Percentiles rank a stretch among this genome's conserved stretches.
Evolutionary conservation across 352 stramenopile genomes (phyloP).

Genomic region (Phytophthora pluvialis): DNA sequence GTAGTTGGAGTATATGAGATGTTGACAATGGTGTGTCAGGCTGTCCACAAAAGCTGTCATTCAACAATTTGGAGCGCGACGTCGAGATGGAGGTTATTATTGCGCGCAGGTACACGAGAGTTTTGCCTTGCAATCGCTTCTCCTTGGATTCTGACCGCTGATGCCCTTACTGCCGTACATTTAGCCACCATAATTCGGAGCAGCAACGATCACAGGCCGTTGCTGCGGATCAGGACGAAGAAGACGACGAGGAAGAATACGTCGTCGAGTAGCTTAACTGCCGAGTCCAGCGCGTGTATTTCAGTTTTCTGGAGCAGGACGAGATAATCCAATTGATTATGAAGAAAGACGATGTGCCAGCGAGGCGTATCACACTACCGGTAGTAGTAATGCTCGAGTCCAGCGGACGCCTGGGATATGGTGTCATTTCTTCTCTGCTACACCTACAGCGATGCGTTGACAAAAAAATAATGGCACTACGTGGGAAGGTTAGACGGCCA

Average conservation of each 20-base stretch:
- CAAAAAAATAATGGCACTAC: too few relatives aligned
- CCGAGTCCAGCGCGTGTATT: neutral
- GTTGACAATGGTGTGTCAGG: conserved; percentile 39
- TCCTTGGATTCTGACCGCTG: neutral
- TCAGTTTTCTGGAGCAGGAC: neutral
- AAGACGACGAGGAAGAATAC: conserved; percentile 77
- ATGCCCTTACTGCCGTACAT: neutral
- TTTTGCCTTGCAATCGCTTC: neutral
- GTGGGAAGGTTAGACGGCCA: too few relatives aligned
- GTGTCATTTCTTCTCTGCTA: too few relatives aligned
- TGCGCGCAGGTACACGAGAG: conserved; percentile 47
- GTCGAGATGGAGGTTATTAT: conserved; percentile 90
- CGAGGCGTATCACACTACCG: too few relatives aligned
- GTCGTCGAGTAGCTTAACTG: conserved; percentile 59
- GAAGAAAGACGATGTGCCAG: too few relatives aligned
- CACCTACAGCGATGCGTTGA: too few relatives aligned
- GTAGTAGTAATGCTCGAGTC: too few relatives aligned
- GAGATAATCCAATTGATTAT: too few relatives aligned
- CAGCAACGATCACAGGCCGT: conserved; percentile 45
- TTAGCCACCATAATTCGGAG: conserved; percentile 46
- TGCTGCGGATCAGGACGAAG: conserved; percentile 38
- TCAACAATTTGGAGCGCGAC: conserved; percentile 75
- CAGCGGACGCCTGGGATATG: too few relatives aligned
- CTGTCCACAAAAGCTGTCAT: conserved; percentile 66
- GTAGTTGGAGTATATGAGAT: neutral